A percentile compares a stretch with the other conserved stretches of the same genome.
These are phyloP conservation scores for Eimeria zaria DNA, from an alignment of 169 alveolate species.

Conservation along the genomic window DNA sequence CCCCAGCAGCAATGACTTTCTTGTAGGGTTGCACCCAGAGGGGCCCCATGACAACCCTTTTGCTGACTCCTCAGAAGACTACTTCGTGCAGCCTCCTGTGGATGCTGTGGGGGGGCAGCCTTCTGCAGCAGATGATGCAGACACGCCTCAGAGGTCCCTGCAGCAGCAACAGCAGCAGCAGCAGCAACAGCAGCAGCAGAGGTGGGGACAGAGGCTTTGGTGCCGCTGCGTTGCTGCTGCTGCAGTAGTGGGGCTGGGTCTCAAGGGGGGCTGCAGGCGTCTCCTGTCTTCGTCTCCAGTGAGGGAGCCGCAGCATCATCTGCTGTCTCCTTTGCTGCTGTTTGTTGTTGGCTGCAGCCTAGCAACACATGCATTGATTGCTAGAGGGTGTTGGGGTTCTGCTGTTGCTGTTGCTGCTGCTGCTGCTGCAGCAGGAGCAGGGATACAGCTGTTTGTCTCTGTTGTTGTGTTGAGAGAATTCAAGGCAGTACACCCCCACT, in stretches of 20 bases:
- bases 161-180: too few species aligned
- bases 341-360: constrained; percentile 34
- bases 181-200: constrained; percentile 30
- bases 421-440: constrained; percentile 55
- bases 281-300: constrained; percentile 33
- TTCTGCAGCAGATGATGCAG: neutral
- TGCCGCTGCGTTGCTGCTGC: constrained; percentile 31
- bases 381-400: constrained; percentile 11
- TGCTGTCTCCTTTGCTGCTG: constrained; percentile 53
- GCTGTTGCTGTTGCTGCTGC: constrained; percentile 61
- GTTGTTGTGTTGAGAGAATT: constrained; percentile 1
- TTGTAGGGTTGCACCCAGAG: neutral
- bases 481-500: constrained; percentile 20
- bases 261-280: neutral
- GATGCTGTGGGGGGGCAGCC: neutral
- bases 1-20: constrained; percentile 14
- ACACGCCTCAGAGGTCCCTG: too few species aligned
- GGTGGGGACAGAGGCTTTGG: neutral
- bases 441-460: constrained; percentile 15
- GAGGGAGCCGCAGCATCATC: constrained; percentile 58
- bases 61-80: neutral
- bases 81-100: constrained; percentile 13
- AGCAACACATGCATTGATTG: neutral
- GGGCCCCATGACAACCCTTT: neutral
- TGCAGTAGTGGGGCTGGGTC: neutral